Base-by-base conservation (phyloP, 2,329 filamentous ascomycete genomes). In the Alternaria sp. region DNA sequence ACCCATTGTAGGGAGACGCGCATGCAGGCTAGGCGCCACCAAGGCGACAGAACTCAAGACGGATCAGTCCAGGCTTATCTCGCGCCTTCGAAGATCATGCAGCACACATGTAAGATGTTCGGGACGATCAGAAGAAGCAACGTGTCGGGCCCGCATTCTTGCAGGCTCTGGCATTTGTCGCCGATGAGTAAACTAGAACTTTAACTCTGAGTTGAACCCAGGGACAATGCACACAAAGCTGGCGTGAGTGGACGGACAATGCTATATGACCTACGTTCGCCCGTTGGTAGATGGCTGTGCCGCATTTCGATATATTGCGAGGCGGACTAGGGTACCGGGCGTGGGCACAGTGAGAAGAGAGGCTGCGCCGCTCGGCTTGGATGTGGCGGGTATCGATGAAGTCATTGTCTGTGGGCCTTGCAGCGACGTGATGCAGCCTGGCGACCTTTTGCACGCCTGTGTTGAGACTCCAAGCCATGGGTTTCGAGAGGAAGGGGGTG, bases 271-370 rank as follows among this genome's bases (percentile, higher is more conserved):
- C 49, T 43, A 43, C 55, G 41, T 53, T 53, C 47, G 55, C 47
- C 55, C 47, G 50, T 53, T 54, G 55, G 56, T 55, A 55, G 23
- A 51, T 60, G 49, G 49, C 49, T 60, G 57, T 60, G 60, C 43
- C 44, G 46, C 28, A 33, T 30, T 61, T 47, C 30, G 49, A 55
- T 59, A 47, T 46, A 55, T 60, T 50, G 60, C 55, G 21, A 59
- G 37, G 55, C 26, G 47, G 47, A 43, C 55, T 58, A 47, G 55
- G 60, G 47, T 59, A 28, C 60, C 47, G 12, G 28, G 30, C 20
- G 53, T 20, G 18, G 18, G 30, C 44, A 60, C 53, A 57, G 21
- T 41, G 45, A 58, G 37, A 51, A 43, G 46, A 37, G 53, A 9
- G 26, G 23, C 26, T 26, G 51, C 21, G 37, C 47, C 47, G 25